Evolutionary conservation across 2,329 filamentous ascomycete species (phyloP).

Genomic region (Keithomyces neogunnii): DNA sequence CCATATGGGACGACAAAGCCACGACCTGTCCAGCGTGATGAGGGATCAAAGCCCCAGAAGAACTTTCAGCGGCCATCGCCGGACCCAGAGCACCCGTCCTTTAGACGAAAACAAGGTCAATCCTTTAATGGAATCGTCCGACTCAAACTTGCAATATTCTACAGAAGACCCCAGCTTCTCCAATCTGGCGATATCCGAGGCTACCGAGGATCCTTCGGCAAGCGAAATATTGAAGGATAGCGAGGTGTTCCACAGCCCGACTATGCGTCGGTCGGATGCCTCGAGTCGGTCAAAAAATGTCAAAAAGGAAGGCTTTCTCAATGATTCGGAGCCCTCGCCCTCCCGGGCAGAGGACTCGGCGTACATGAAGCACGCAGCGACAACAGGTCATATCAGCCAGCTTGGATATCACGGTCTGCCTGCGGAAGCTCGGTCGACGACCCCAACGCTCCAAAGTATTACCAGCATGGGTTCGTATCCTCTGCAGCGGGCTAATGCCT

Average conservation of each 20-base stretch:
- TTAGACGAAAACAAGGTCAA: slow-evolving; percentile 34
- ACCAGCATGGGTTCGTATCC: slow-evolving; percentile 64
- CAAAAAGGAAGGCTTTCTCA: slow-evolving; percentile 11
- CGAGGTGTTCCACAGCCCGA: slow-evolving; percentile 79
- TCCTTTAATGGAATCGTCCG: slow-evolving; percentile 55
- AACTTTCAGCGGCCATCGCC: slow-evolving; percentile 54
- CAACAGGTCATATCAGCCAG: slow-evolving; percentile 29
- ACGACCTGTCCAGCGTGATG: slow-evolving; percentile 39
- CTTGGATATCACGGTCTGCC: slow-evolving; percentile 16
- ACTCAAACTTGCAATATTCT: slow-evolving; percentile 65
- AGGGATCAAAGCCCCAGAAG: slow-evolving; percentile 39
- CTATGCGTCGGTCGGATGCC: slow-evolving; percentile 46
- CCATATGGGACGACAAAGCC: slow-evolving; percentile 38
- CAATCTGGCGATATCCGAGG: slow-evolving; percentile 56
- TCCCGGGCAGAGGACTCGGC: neutral
- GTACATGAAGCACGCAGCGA: slow-evolving; percentile 21
- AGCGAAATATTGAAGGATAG: slow-evolving; percentile 86
- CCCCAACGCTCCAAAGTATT: slow-evolving; percentile 42
- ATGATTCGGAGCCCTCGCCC: slow-evolving; percentile 7
- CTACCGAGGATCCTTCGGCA: slow-evolving; percentile 71
- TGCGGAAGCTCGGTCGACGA: slow-evolving; percentile 14
- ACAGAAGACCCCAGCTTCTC: slow-evolving; percentile 68
- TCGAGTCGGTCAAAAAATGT: slow-evolving; percentile 20
- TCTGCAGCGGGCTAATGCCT: slow-evolving; percentile 70
- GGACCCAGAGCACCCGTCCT: slow-evolving; percentile 41